phyloP scores from a whole-genome alignment of 495 filamentous ascomycete species.

The Neurospora sp. region DNA sequence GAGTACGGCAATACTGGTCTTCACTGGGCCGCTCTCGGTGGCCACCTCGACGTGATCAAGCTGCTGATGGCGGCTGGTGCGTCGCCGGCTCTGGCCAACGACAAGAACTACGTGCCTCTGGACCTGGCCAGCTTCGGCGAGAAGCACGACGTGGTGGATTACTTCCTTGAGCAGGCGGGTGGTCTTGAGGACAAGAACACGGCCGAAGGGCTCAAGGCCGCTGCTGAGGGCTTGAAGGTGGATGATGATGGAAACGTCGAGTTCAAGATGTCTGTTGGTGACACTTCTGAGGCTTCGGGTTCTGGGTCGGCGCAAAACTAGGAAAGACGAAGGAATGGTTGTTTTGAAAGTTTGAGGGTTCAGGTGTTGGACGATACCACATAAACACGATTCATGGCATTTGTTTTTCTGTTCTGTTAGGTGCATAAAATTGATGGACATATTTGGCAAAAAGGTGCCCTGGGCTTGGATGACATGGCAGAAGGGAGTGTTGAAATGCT shows the following conservation, averaged over 20 bases:
- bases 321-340: not conserved
- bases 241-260: constrained; percentile 14
- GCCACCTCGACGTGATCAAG: constrained; percentile 72
- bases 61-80: constrained; percentile 52
- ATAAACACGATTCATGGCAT: not conserved
- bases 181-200: constrained; percentile 44
- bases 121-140: constrained; percentile 72
- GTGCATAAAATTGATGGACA: not conserved
- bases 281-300: not conserved
- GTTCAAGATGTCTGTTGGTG: not conserved
- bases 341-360: not conserved
- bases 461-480: not conserved
- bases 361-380: not conserved
- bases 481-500: not conserved
- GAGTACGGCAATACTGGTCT: constrained; percentile 75
- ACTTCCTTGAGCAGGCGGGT: constrained; percentile 46
- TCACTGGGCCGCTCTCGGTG: constrained; percentile 87
- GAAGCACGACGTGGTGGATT: constrained; percentile 57
- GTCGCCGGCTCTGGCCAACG: constrained; percentile 62
- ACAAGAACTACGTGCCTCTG: constrained; percentile 73
- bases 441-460: not conserved
- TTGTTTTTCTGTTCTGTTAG: not conserved
- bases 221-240: constrained; percentile 17
- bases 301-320: not conserved
- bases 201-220: constrained; percentile 20